phyloP scores from a whole-genome alignment of 2,329 filamentous ascomycete genomes.

The Fonsecaea multimorphosa region DNA sequence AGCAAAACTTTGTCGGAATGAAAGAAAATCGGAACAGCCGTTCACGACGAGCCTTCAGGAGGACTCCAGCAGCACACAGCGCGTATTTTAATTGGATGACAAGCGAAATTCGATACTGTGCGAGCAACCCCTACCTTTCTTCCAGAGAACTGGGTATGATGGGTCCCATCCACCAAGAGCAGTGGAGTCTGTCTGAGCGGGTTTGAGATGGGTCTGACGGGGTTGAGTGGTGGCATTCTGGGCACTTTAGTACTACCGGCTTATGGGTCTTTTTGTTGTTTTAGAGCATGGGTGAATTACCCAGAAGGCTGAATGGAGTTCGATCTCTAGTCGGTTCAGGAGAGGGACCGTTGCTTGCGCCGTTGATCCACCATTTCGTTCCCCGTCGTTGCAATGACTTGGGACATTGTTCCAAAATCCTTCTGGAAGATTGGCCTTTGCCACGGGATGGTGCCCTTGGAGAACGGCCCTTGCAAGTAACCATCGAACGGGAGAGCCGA shows the following conservation, averaged over 20 bases:
- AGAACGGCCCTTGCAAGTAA: constrained; percentile 1
- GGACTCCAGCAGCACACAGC: background rate
- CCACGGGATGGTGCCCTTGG: background rate
- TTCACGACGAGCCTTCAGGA: background rate
- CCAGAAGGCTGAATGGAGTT: constrained; percentile 7
- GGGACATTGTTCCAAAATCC: constrained; percentile 1
- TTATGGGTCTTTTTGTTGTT: constrained; percentile 9
- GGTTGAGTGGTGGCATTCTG: background rate
- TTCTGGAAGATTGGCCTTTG: constrained; percentile 10
- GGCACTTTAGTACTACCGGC: constrained; percentile 6
- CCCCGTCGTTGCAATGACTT: constrained; percentile 10
- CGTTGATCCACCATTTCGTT: background rate
- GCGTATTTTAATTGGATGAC: background rate
- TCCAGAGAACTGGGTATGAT: background rate
- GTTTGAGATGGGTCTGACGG: background rate
- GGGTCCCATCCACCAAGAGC: background rate
- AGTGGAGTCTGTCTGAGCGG: background rate
- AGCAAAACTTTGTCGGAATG: constrained; percentile 1
- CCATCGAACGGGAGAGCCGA: background rate
- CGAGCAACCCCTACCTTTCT: background rate
- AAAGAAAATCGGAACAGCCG: background rate
- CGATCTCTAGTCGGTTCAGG: background rate
- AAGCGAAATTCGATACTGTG: background rate
- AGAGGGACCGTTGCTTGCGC: background rate
- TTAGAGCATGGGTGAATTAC: constrained; percentile 13